Evolutionary conservation across 257 asterid species (phyloP).

Genomic region (Fraxinus excelsior): DNA sequence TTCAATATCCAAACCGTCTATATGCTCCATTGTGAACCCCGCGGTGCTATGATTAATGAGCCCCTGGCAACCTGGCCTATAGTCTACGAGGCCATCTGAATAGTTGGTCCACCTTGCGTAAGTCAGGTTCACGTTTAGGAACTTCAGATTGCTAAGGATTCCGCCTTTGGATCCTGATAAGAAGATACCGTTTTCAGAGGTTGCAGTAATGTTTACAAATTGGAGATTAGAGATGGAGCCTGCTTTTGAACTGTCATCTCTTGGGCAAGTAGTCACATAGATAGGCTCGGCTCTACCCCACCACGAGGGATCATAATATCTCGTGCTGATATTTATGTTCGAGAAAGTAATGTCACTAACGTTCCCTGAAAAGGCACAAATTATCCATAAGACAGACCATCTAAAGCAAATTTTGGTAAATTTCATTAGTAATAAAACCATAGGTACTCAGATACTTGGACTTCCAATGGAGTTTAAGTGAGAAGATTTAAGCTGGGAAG

Average conservation of each 20-base stretch:
- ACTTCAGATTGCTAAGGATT: slow-evolving; percentile 57
- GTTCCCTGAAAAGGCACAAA: slow-evolving; percentile 52
- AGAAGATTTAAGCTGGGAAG: no score
- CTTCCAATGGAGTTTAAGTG: no score
- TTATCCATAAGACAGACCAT: not conserved
- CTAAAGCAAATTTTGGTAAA: not conserved
- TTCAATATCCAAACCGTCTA: slow-evolving; percentile 67
- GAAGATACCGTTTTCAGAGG: slow-evolving; percentile 83
- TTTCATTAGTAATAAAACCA: not conserved
- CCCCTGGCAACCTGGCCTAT: slow-evolving; percentile 90
- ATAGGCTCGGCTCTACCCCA: slow-evolving; percentile 99
- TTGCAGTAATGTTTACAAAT: slow-evolving; percentile 77
- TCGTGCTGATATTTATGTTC: slow-evolving; percentile 76
- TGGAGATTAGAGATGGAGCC: slow-evolving; percentile 71
- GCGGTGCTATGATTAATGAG: slow-evolving; percentile 77
- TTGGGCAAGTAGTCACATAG: slow-evolving; percentile 75
- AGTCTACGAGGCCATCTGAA: slow-evolving; percentile 66
- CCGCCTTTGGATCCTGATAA: slow-evolving; percentile 79
- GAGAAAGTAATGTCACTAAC: slow-evolving; percentile 83
- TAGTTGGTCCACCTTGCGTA: slow-evolving; percentile 84
- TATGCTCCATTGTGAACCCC: slow-evolving; percentile 87
- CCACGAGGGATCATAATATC: slow-evolving; percentile 88
- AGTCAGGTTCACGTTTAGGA: slow-evolving; percentile 59
- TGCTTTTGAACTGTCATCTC: slow-evolving; percentile 55
- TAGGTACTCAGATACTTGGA: not conserved